Conservation (phyloP, 768 basidiomycete genomes). For the Rhodosporidiobolus odoratus region DNA sequence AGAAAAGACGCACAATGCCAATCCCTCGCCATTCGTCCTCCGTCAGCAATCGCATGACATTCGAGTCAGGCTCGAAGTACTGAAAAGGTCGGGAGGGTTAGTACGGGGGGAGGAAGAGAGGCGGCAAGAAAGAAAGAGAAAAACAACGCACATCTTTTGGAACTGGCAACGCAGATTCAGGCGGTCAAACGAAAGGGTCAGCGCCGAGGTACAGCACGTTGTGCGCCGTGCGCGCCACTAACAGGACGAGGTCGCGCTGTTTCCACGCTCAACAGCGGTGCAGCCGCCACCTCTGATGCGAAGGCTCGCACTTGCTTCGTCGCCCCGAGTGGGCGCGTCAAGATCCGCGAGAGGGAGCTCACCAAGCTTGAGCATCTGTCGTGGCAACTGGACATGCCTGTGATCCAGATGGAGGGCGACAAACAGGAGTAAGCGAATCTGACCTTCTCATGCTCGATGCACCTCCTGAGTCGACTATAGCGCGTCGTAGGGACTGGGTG, state of each 20-base stretch:
- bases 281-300: too few relatives aligned
- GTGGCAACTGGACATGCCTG: conserved; percentile 94
- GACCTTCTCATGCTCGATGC: too few relatives aligned
- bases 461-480: neutral
- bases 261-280: too few relatives aligned
- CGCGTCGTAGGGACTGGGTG: neutral
- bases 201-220: too few relatives aligned
- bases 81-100: conserved; percentile 54
- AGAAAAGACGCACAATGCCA: conserved; percentile 56
- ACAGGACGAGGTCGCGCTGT: too few relatives aligned
- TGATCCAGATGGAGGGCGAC: neutral
- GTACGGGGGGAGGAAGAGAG: neutral
- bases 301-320: too few relatives aligned
- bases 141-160: conserved; percentile 55
- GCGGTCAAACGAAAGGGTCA: neutral
- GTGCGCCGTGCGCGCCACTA: neutral
- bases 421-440: neutral
- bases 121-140: neutral
- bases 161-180: conserved; percentile 44
- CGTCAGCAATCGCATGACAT: conserved; percentile 70
- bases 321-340: neutral
- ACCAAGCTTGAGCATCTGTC: conserved; percentile 79
- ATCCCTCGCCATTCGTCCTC: conserved; percentile 94
- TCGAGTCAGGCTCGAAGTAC: conserved; percentile 55
- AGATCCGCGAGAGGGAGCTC: neutral